Evolutionary conservation across 2,329 filamentous ascomycete species (phyloP), one percentile per base, ranked within the genome.

Genomic region (Zymoseptoria tritici): DNA sequence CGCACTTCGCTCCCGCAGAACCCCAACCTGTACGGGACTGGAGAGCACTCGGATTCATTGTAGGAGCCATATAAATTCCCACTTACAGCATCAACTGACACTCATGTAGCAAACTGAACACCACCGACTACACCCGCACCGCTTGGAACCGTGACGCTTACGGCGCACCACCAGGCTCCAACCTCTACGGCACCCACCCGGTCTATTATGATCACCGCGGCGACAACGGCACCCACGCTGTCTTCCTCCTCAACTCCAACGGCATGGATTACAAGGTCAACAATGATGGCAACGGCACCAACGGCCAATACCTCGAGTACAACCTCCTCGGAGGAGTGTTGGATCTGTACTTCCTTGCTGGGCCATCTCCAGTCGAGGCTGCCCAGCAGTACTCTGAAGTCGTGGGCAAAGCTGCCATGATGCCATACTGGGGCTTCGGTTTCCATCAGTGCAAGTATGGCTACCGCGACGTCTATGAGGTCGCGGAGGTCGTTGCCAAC

Each of bases 241-340:
- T 90, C 2, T 87, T 90, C 70, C 76, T 90, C 22, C 74, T 88
- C 64, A 90, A 89, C 72, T 86, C 85, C 11, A 87, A 90, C 67
- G 88, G 71, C 36, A 91, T 91, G 85, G 88, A 92, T 61, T 80
- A 92, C 71, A 87, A 86, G 66, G 85, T 92, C 71, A 82, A 90
- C 70, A 82, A 84, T 63, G 36, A 46, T 46, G 36, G 36, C 36
- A 46, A 46, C 7, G 36, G 36, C 16, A 83, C 82, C 1, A 22
- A 80, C 7, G 79, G 82, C 6, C 85, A 92, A 70, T 90, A 86
- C 60, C 80, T 94, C 4, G 88, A 92, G 73, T 94, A 92, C 76
- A 90, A 92, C 71, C 84, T 84, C 1, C 79, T 93, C 0, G 89
- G 90, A 6, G 90, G 90, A 9, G 81, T 92, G 20, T 71, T 94